Evolutionary conservation across 495 filamentous ascomycete species (phyloP), one percentile per base, ranked within the genome.

Genomic region (Aspergillus nidulans): DNA sequence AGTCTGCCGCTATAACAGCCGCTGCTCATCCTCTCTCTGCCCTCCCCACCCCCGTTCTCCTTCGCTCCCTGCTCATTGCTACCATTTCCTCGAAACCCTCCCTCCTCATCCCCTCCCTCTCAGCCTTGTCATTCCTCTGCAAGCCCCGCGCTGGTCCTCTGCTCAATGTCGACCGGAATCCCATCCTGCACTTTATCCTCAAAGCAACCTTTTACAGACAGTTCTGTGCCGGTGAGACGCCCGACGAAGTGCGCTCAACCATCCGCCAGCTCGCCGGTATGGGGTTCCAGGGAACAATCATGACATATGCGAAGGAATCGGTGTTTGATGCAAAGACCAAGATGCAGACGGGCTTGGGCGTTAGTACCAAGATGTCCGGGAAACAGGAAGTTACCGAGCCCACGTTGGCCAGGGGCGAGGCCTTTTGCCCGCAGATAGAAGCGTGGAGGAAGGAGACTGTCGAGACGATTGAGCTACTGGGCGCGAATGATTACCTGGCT

Each of bases 31-130:
- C 87, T 6, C 71, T 94, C 12, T 82, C 87, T 1, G 73, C 82
- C 44, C 76, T 96, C 42, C 88, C 91, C 0, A 73, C 86, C 6
- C 75, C 75, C 18, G 82, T 77, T 19, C 73, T 96, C 20, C 74
- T 96, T 24, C 83, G 91, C 38, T 90, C 89, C 1, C 77, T 91
- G 42, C 77, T 87, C 41, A 85, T 90, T 32, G 85, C 85, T 12
- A 81, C 30, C 30, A 34, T 34, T 12, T 34, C 30, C 6, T 34
- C 87, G 1, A 90, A 86, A 8, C 82, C 83, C 0, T 56, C 81
- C 24, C 77, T 95, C 2, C 80, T 95, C 80, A 84, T 3, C 30
- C 30, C 30, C 30, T 87, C 83, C 1, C 77, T 91, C 4, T 75
- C 75, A 25, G 62, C 84, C 28, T 85, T 92, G 67, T 81, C 79